Conservation (phyloP, 208 protist species). For the Entamoeba dispar region DNA sequence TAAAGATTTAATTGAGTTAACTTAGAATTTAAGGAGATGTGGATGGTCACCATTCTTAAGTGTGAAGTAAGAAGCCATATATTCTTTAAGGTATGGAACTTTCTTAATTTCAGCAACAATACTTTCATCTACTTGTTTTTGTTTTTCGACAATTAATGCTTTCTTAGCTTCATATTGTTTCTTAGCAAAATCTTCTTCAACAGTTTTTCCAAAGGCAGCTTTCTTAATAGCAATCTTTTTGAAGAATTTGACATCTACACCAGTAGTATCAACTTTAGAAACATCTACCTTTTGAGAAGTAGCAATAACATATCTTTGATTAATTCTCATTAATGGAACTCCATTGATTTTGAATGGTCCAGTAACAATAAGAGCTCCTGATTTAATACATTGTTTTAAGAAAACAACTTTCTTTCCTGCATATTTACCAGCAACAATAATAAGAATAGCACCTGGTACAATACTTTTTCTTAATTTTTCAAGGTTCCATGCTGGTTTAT, state of each 20-base stretch:
- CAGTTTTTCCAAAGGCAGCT: constrained; percentile 30
- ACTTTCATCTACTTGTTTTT: constrained; percentile 46
- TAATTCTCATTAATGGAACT: constrained; percentile 80
- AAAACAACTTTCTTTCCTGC: constrained; percentile 79
- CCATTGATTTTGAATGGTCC: constrained; percentile 75
- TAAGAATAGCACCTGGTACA: constrained; percentile 62
- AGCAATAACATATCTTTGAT: constrained; percentile 82
- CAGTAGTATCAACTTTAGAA: constrained; percentile 47
- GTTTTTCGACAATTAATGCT: constrained; percentile 34
- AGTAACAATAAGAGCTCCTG: constrained; percentile 74
- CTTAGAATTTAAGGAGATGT: constrained; percentile 36
- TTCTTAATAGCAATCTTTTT: background rate
- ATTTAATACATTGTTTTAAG: constrained; percentile 72
- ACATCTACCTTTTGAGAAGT: constrained; percentile 85
- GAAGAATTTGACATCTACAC: background rate
- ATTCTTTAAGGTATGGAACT: constrained; percentile 34
- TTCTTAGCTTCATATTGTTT: constrained; percentile 44
- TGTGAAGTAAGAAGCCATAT: constrained; percentile 49
- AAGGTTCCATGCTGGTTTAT: background rate
- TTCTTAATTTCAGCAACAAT: constrained; percentile 44
- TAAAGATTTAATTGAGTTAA: no score
- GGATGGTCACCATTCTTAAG: constrained; percentile 49
- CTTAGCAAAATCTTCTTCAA: constrained; percentile 18
- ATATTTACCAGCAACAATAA: constrained; percentile 78
- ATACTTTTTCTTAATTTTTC: background rate